Evolutionary conservation across 202 grass and related monocot genomes (phyloP), one percentile per base, ranked within the genome.

Genomic region (Eragrostis tef): DNA sequence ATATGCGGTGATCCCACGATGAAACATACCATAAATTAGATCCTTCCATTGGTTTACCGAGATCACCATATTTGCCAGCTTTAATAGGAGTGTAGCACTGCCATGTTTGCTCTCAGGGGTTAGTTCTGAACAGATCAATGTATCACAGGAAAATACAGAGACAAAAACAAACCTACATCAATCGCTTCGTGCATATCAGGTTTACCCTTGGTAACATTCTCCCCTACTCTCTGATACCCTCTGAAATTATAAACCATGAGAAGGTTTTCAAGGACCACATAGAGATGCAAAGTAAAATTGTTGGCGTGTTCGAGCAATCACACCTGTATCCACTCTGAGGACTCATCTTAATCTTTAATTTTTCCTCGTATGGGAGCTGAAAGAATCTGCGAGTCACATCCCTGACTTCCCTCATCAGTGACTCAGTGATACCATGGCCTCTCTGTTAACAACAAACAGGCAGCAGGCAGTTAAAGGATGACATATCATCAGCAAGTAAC

Each of bases 121-220:
- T 49, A 60, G 71, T 12, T 78, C 4, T 17, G 52, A 67, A 79
- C 50, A 82, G 66, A 8, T 50, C 15, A 78, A 13, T 74, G 27
- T 19, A 86, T n/a, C 5, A 47, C 5, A 66, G 81, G 13, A 45
- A 69, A 67, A 43, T 13, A 15, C 12, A 82, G 11, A 24, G 2
- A 53, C 13, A 83, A 73, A 90, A 74, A 14, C 39, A 52, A 52
- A 80, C 94, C 91, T 84, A 94, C 95, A 88, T 98, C 95, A 72
- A 94, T 93, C 22, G 90, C 92, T 91, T 94, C 95, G 47, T 94
- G 95, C 92, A 94, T 98, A 57, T 98, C 92, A 81, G 82, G 95
- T 71, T 90, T 94, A 47, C 92, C 92, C 63, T 91, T 91, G 26
- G 95, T 98, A 81, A 98, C 43, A 85, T 98, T 94, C 86, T 91